Evolutionary conservation across 1,284 basidiomycete genomes (phyloP).

Genomic region (Agroathelia rolfsii): DNA sequence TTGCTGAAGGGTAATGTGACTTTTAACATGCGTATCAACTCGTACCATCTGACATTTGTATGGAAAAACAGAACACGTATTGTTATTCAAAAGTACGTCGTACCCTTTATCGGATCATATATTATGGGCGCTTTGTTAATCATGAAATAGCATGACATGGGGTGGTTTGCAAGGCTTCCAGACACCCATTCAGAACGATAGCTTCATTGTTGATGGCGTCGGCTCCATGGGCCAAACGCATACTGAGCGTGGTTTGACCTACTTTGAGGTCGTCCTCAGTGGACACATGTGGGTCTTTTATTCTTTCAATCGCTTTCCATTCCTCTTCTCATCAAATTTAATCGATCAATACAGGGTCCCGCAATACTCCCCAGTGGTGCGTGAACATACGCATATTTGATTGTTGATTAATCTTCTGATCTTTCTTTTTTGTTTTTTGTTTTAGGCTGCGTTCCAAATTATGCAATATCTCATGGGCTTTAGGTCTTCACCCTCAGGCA

Average conservation of each 20-base stretch:
- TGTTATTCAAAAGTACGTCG: conserved; percentile 55
- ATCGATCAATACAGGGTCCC: conserved; percentile 41
- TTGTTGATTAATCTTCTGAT: background rate
- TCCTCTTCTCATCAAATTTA: too few species aligned
- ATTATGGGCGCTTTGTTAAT: background rate
- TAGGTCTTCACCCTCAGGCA: too few species aligned
- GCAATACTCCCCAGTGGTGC: conserved; percentile 53
- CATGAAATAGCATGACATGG: conserved; percentile 56
- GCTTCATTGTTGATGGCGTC: conserved; percentile 58
- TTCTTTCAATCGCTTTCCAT: background rate
- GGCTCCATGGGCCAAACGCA: conserved; percentile 57
- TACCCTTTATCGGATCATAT: background rate
- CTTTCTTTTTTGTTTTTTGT: background rate
- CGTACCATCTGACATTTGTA: conserved; percentile 2
- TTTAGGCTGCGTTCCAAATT: conserved; percentile 54
- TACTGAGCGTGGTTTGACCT: conserved; percentile 57
- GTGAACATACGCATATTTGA: too few species aligned
- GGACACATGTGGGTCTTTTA: conserved; percentile 53
- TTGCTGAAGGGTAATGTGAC: conserved; percentile 56
- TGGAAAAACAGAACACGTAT: conserved; percentile 38
- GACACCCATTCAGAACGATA: conserved; percentile 51
- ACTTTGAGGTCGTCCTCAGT: conserved; percentile 51
- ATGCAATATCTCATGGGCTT: conserved; percentile 66
- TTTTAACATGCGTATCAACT: background rate
- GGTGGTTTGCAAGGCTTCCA: conserved; percentile 64